Percentiles rank a stretch among this genome's conserved stretches.
Evolutionary conservation across 169 alveolate species (phyloP).

Genomic region (Eimeria sp.): DNA sequence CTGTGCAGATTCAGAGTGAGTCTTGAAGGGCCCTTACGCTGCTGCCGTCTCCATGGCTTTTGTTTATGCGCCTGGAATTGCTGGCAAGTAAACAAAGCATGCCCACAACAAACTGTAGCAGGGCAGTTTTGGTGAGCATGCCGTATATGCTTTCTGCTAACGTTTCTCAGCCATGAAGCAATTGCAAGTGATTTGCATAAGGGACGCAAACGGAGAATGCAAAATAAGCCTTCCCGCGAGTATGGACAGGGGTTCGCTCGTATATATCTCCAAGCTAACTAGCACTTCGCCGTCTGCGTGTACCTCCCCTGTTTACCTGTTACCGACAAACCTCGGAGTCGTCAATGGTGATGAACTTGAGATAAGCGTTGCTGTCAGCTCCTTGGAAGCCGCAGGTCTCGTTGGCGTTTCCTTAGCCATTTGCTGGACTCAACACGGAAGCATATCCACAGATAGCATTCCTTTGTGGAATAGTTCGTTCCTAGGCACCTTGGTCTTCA

Average conservation of each 20-base stretch:
- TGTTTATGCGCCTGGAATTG: neutral
- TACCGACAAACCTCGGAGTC: neutral
- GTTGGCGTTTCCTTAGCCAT: slow-evolving; percentile 22
- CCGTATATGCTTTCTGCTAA: neutral
- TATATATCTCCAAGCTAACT: slow-evolving; percentile 19
- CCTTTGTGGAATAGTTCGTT: slow-evolving; percentile 30
- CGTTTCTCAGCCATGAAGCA: slow-evolving; percentile 32
- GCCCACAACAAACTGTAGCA: neutral
- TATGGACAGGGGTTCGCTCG: neutral
- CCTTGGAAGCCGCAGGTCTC: slow-evolving; percentile 22
- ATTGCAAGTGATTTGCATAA: slow-evolving; percentile 34
- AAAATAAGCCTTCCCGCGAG: slow-evolving; percentile 11
- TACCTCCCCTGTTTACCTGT: neutral
- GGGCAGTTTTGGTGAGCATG: neutral
- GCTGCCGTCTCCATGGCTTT: neutral
- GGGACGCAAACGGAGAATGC: neutral
- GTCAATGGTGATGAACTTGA: neutral
- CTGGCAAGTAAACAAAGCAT: neutral
- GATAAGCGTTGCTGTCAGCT: neutral
- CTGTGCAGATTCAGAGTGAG: slow-evolving; percentile 60
- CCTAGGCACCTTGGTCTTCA: slow-evolving; percentile 22
- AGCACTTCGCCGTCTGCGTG: neutral
- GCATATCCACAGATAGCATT: neutral
- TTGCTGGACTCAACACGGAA: slow-evolving; percentile 38
- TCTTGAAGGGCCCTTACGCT: neutral